Conservation (phyloP, 495 filamentous ascomycete species). For the Aspergillus olivimuriae region DNA sequence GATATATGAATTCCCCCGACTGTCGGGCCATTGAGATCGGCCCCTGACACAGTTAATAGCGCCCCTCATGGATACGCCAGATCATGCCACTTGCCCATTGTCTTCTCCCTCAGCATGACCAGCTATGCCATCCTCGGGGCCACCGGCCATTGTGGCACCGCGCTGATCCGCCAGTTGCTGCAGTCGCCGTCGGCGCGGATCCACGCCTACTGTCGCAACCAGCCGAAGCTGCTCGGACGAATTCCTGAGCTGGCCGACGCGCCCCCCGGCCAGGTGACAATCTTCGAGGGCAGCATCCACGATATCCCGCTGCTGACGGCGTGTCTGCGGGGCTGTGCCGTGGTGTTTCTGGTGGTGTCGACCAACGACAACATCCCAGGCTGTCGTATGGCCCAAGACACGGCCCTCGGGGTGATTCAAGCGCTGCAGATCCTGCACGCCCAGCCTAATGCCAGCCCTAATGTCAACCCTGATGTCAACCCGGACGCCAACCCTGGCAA, state of each 20-base stretch:
- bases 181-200: conserved; percentile 15
- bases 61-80: too few relatives aligned
- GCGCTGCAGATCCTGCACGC: conserved; percentile 21
- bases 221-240: conserved; percentile 26
- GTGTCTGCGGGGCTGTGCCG: conserved; percentile 22
- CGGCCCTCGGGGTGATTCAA: conserved; percentile 21
- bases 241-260: conserved; percentile 19
- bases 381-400: conserved; percentile 24
- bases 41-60: too few relatives aligned
- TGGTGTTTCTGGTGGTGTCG: conserved; percentile 29
- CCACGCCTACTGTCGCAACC: conserved; percentile 33
- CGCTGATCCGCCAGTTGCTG: conserved; percentile 30
- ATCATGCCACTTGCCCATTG: too few relatives aligned
- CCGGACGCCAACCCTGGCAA: too few relatives aligned
- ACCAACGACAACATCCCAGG: conserved; percentile 35
- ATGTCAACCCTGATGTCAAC: too few relatives aligned
- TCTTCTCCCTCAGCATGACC: background rate
- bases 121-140: conserved; percentile 21
- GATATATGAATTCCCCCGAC: too few relatives aligned
- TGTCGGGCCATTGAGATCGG: too few relatives aligned
- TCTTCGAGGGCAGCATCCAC: conserved; percentile 32
- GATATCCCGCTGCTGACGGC: conserved; percentile 25
- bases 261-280: conserved; percentile 17
- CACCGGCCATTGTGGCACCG: conserved; percentile 18
- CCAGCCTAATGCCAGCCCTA: background rate